Base-by-base conservation (phyloP, 495 filamentous ascomycete species). In the Lasiosphaeria ovina region DNA sequence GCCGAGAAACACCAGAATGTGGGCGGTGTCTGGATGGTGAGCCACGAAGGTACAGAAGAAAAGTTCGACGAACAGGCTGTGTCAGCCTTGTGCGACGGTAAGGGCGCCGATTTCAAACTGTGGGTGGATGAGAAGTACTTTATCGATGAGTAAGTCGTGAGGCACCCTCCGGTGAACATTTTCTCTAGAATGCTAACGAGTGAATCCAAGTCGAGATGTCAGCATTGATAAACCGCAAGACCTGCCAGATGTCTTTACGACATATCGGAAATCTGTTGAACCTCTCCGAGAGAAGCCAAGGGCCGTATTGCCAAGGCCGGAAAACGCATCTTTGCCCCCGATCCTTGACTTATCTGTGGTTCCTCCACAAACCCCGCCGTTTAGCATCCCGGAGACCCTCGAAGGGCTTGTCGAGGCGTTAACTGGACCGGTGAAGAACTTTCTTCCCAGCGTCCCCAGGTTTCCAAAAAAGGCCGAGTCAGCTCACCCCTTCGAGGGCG, bases 71-170 rank as follows among this genome's bases (percentile, higher is more conserved):
- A 90, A 62, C 68, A 71, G 49, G 74, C 73, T 6, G 74, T 89
- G 8, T 71, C 72, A 33, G 66, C 72, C 11, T 62, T 82, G 6
- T 83, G 84, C 45, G 63, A 77, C 40, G 65, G 69, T 7, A 69
- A 77, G 16, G 79, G 76, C 33, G 71, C 81, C 11, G 76, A 84
- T 7, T 88, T 86, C 67, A 82, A 79, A 69, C 40, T 81, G 5
- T 89, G 83, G 80, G 72, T 70, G 1, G 88, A 92, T 62, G 88
- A 89, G 67, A 91, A 89, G 68, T 91, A 89, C 66, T 84, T 87
- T 54, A 79, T 90, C 51, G 83, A 90, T 62, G 85, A 89, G 88
- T 89, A 76, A 74, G 83, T 81, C 3, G 40, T 35, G 1, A 11
- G 14, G 1, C 33, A 56, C 31, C 51, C 51, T 10, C 35, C 57